Evolutionary conservation across 306 rosid species (phyloP), one percentile per base, ranked within the genome.

Genomic region (Ochetophila trinervis): DNA sequence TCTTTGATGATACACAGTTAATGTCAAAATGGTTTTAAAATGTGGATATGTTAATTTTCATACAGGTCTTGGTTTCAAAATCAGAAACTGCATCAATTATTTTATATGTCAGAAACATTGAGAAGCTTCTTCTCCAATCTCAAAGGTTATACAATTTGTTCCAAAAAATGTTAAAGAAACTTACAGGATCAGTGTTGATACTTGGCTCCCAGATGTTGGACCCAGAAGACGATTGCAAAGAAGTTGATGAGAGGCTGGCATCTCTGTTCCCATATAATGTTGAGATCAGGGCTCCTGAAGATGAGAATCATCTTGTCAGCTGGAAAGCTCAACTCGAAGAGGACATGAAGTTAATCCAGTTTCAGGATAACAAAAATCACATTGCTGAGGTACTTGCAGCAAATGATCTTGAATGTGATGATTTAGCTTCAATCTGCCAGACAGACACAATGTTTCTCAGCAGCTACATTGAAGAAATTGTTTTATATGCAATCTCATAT

Each of bases 351-450:
- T 36, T 6, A 59, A 74, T 87, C 68, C 90, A 87, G 73, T 79
- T 76, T 67, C 84, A 87, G 69, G 97, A 93, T 80, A 89, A 84
- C 82, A 88, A 85, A 79, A 89, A 89, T 76, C 94, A 89, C 83
- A 93, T 93, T 58, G 82, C 91, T 10, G 89, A 86, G 75, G 90
- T 87, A 24, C 93, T 93, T 47, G 89, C 96, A 0, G 88, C 78
- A 60, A 93, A 89, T 74, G 97, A 93, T 77, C 86, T 89, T 55
- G 97, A 89, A 36, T 93, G 96, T 53, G 82, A 87, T 34, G 95
- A 89, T 76, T 70, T 93, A 59, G 85, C 75, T 66, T 81, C 87
- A 52, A 78, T 93, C 65, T 87, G 89, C 68, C 81, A 60, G 57
- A 83, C 83, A 53, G 97, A 93, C 72, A 86, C 87, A 20, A 74